Conservation (phyloP, 306 rosid species). For the Oemleria cerasiformis region DNA sequence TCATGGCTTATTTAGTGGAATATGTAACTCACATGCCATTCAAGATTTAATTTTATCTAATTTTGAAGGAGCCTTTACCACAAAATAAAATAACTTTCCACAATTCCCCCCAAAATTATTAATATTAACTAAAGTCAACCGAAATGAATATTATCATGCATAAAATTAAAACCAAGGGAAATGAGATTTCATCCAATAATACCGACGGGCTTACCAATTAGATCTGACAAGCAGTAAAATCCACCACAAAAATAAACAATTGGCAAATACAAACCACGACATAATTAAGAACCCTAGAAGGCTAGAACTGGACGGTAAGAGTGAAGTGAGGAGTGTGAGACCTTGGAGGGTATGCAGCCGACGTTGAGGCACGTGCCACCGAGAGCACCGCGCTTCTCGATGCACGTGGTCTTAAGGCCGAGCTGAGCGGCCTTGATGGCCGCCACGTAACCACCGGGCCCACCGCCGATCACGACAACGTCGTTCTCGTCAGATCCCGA, state of each 20-base stretch:
- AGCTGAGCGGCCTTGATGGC: slow-evolving; percentile 98
- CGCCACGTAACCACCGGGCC: slow-evolving; percentile 98
- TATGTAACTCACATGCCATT: no score
- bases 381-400: slow-evolving; percentile 96
- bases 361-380: slow-evolving; percentile 99
- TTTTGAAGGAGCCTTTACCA: not conserved
- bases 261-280: not conserved
- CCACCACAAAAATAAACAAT: not conserved
- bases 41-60: not conserved
- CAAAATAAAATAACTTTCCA: not conserved
- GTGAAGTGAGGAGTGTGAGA: slow-evolving; percentile 4
- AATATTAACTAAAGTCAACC: not conserved
- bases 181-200: not conserved
- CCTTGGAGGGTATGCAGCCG: slow-evolving; percentile 99
- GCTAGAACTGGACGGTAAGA: not conserved
- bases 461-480: slow-evolving; percentile 96
- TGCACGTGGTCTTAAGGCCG: slow-evolving; percentile 93
- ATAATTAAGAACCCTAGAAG: not conserved
- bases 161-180: not conserved
- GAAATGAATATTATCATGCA: not conserved
- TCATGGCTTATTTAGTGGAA: not conserved
- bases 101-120: not conserved
- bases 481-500: slow-evolving; percentile 90
- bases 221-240: slow-evolving; percentile 11
- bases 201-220: not conserved